Conservation (phyloP, 73 alveolate genomes). For the Paramecium pentaurelia region DNA sequence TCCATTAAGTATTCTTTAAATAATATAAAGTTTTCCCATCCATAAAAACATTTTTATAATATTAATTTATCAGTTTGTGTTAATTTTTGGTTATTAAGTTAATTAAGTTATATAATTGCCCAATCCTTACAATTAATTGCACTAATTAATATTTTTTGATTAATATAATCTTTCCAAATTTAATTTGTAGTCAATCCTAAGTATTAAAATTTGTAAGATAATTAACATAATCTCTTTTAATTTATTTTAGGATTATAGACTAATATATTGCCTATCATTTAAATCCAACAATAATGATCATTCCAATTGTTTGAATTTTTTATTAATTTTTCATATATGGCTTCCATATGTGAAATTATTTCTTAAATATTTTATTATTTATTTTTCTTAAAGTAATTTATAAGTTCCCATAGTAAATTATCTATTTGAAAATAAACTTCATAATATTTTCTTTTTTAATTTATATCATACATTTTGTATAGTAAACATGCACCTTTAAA, state of each 20-base stretch:
- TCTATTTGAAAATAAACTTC: neutral
- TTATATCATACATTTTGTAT: neutral
- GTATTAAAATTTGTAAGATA: too few relatives aligned
- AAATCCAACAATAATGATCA: neutral
- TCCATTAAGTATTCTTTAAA: neutral
- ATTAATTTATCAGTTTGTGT: neutral
- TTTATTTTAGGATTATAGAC: neutral
- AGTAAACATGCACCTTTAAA: neutral
- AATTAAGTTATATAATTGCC: neutral
- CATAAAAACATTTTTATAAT: neutral
- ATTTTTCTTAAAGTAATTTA: neutral
- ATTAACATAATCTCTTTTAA: too few relatives aligned
- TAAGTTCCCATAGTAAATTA: neutral
- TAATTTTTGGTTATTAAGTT: neutral
- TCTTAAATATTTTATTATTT: neutral
- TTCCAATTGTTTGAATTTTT: neutral
- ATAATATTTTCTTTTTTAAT: neutral
- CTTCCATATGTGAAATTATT: neutral
- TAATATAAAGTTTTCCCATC: neutral
- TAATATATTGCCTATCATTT: neutral
- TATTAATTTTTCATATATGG: neutral
- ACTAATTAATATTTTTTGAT: neutral
- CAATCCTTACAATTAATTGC: neutral
- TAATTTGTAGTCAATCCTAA: too few relatives aligned
- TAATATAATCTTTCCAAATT: neutral